Percentiles rank a stretch among this genome's conserved stretches.
Evolutionary conservation across 2,329 filamentous ascomycete species (phyloP).

Genomic region (Microdochium paspali): DNA sequence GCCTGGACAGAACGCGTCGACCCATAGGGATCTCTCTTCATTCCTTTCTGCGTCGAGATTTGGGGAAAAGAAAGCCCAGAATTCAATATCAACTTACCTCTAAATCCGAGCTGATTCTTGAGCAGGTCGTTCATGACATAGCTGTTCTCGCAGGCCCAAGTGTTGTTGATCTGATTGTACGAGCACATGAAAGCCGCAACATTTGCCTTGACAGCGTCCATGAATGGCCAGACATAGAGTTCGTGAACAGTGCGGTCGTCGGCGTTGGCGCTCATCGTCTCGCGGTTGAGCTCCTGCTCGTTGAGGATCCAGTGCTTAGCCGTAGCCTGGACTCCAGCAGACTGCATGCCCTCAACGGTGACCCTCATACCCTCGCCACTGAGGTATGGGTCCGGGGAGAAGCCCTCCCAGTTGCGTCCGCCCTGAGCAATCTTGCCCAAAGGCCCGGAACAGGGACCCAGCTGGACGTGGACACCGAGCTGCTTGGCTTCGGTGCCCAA

Average conservation of each 20-base stretch:
- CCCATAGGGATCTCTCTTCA: too few relatives aligned
- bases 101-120: constrained; percentile 69
- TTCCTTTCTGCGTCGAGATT: too few relatives aligned
- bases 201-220: constrained; percentile 56
- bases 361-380: constrained; percentile 51
- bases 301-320: constrained; percentile 58
- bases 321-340: constrained; percentile 37
- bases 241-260: constrained; percentile 61
- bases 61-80: background rate
- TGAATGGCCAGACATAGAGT: constrained; percentile 59
- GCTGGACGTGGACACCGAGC: constrained; percentile 63
- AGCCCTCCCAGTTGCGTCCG: constrained; percentile 78
- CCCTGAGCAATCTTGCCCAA: constrained; percentile 64
- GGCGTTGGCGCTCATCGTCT: constrained; percentile 44
- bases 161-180: constrained; percentile 63
- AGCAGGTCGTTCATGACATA: constrained; percentile 50
- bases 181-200: constrained; percentile 63
- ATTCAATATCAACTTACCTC: constrained; percentile 2
- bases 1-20: too few relatives aligned
- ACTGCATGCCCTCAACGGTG: constrained; percentile 50
- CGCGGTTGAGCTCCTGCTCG: constrained; percentile 56
- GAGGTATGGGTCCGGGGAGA: constrained; percentile 70
- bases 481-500: constrained; percentile 52
- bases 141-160: constrained; percentile 58
- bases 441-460: constrained; percentile 69